phyloP scores from a whole-genome alignment of 2,329 filamentous ascomycete species.

The Apiospora malaysiana region DNA sequence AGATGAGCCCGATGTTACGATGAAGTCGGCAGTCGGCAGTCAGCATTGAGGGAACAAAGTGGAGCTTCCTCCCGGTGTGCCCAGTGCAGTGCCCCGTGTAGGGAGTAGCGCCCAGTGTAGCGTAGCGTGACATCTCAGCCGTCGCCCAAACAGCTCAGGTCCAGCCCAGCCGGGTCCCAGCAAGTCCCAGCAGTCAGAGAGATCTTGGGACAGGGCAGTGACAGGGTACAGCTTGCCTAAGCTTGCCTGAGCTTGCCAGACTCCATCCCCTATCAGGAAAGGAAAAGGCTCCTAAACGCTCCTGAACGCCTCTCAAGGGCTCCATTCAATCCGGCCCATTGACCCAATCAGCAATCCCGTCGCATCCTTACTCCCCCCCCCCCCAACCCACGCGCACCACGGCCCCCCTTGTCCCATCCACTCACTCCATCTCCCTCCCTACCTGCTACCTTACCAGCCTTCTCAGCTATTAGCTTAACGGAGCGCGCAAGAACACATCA shows the following conservation, averaged over 20 bases:
- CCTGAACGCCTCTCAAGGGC: neutral
- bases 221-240: neutral
- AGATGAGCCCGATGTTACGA: no score
- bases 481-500: conserved; percentile 19
- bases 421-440: neutral
- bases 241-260: no score
- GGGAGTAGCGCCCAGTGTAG: neutral
- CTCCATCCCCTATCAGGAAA: no score
- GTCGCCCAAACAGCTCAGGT: neutral
- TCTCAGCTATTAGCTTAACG: conserved; percentile 13
- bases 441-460: neutral
- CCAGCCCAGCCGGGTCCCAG: neutral
- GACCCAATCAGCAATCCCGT: neutral
- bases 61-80: neutral
- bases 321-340: conserved; percentile 3
- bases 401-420: neutral
- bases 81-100: no score
- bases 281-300: neutral
- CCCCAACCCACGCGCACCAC: neutral
- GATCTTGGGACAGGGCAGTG: conserved; percentile 1
- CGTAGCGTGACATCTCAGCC: conserved; percentile 5
- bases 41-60: neutral
- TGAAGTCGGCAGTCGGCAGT: conserved; percentile 6
- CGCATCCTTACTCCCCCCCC: neutral
- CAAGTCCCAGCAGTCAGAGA: neutral